A percentile compares a stretch with the other conserved stretches of the same genome.
phyloP scores from a whole-genome alignment of 2,329 filamentous ascomycete genomes.

The Colletotrichum plurivorum region DNA sequence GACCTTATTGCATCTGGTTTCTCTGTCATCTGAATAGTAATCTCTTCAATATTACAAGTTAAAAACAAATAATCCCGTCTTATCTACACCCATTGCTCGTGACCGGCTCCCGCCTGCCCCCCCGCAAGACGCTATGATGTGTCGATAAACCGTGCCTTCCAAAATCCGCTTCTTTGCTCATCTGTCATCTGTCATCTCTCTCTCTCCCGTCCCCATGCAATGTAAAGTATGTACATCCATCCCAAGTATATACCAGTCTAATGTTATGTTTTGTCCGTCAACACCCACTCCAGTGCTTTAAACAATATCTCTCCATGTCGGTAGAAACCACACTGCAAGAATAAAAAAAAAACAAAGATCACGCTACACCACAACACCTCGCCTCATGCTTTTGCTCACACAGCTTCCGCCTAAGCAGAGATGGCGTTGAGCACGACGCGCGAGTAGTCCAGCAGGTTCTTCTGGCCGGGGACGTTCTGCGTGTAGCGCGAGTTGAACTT shows the following conservation, averaged over 20 bases:
- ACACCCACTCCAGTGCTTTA: neutral
- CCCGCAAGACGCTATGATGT: no score
- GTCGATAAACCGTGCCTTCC: no score
- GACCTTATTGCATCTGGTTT: no score
- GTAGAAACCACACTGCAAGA: neutral
- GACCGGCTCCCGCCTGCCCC: no score
- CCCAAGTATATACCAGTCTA: neutral
- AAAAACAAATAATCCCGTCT: no score
- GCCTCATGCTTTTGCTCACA: neutral
- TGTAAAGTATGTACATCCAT: neutral
- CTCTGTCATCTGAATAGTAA: no score
- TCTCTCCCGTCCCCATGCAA: no score
- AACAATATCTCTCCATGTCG: neutral
- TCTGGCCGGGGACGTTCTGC: slow-evolving; percentile 62
- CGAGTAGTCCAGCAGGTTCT: slow-evolving; percentile 56
- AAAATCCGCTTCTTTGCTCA: no score
- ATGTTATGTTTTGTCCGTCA: neutral
- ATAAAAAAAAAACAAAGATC: no score
- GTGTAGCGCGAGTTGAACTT: slow-evolving; percentile 70
- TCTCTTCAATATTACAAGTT: no score
- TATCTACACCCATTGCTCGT: no score
- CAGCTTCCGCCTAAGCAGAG: neutral
- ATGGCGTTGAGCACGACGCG: slow-evolving; percentile 28
- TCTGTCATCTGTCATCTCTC: no score
- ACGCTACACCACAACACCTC: neutral